Percentiles rank a stretch among this genome's conserved stretches.
phyloP scores from a whole-genome alignment of 768 basidiomycete species.

The Hortiboletus campestris region DNA sequence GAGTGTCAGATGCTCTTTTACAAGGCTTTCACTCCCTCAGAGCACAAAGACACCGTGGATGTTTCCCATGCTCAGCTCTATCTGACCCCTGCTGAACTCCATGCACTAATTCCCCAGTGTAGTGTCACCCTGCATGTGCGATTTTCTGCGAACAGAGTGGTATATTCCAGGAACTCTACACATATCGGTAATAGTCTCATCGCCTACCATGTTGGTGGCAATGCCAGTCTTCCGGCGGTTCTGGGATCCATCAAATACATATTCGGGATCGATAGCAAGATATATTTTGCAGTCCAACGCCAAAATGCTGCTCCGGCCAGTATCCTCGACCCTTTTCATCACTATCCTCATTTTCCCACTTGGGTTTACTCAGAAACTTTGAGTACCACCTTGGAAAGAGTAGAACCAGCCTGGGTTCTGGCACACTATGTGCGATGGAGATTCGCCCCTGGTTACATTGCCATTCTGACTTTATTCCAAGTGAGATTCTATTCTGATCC shows the following conservation, averaged over 20 bases:
- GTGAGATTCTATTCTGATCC: no score
- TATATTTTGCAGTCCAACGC: background rate
- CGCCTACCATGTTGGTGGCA: background rate
- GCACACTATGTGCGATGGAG: no score
- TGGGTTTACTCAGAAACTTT: background rate
- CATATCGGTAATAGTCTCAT: background rate
- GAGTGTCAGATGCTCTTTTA: background rate
- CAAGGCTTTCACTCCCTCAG: conserved; percentile 5
- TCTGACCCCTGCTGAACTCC: background rate
- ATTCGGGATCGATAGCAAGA: background rate
- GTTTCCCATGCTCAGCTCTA: background rate
- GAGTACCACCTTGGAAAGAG: background rate
- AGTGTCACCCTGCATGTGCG: background rate
- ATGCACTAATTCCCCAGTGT: background rate
- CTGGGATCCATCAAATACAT: background rate
- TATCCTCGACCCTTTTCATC: background rate
- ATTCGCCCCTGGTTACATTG: no score
- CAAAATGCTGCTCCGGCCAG: background rate
- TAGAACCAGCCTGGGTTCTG: background rate
- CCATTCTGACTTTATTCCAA: no score
- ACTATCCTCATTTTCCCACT: conserved; percentile 3
- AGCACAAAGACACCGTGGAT: no score
- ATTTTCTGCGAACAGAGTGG: background rate
- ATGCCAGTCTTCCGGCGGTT: background rate
- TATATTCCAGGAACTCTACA: background rate